Conservation (phyloP, 192 early-diverging fungal species). For the Podila clonocystis region DNA sequence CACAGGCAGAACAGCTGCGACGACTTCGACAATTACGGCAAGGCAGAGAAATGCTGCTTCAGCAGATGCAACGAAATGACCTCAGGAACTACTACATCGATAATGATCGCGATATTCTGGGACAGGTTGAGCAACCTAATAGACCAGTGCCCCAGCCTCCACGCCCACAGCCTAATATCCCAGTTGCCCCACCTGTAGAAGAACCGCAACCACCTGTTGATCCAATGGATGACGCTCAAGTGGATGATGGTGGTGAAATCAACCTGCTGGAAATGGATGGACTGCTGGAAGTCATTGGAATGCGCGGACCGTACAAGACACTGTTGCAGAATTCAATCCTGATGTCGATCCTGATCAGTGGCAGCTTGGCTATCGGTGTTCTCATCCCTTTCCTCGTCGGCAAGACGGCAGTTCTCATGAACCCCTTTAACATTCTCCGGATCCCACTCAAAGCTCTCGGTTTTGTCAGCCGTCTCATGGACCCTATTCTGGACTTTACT, state of each 20-base stretch:
- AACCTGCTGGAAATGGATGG: slow-evolving; percentile 74
- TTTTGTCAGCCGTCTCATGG: slow-evolving; percentile 70
- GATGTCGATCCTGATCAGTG: slow-evolving; percentile 75
- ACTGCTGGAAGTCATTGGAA: slow-evolving; percentile 85
- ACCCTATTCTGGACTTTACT: slow-evolving; percentile 77
- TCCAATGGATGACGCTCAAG: slow-evolving; percentile 43
- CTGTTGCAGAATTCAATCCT: slow-evolving; percentile 83
- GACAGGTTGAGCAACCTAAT: not conserved
- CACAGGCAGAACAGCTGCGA: slow-evolving; percentile 7
- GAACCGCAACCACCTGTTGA: not conserved
- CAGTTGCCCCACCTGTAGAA: not conserved
- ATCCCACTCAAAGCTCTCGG: slow-evolving; percentile 52
- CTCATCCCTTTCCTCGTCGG: slow-evolving; percentile 83
- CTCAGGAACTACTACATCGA: not conserved
- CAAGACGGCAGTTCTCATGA: slow-evolving; percentile 58
- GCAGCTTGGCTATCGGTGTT: slow-evolving; percentile 73
- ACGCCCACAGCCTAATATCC: not conserved
- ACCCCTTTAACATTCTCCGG: slow-evolving; percentile 62
- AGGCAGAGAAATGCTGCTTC: not conserved
- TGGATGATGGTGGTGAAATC: slow-evolving; percentile 48
- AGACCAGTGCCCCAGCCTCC: not conserved
- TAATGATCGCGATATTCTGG: not conserved
- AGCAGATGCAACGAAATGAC: not conserved
- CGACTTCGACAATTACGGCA: not conserved
- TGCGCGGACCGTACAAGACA: slow-evolving; percentile 82